These are phyloP conservation scores for Xylariaceae sp. DNA, from an alignment of 2,329 filamentous ascomycete genomes.

Conservation along the genomic window DNA sequence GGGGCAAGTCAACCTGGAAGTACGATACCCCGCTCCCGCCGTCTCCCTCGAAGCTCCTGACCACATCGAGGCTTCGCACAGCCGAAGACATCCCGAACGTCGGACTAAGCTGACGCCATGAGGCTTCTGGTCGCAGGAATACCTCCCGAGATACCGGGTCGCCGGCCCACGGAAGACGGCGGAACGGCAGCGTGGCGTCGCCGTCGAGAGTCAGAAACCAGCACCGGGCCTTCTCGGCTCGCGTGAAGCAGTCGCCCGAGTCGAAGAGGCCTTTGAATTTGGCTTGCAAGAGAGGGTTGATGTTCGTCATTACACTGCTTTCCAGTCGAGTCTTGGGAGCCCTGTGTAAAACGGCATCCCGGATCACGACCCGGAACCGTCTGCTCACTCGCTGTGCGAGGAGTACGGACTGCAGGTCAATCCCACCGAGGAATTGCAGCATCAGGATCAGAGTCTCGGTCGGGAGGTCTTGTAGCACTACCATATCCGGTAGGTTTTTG, in stretches of 20 bases:
- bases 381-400: constrained; percentile 7
- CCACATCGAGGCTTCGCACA: constrained; percentile 1
- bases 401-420: constrained; percentile 12
- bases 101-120: constrained; percentile 13
- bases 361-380: constrained; percentile 7
- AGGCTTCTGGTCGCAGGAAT: constrained; percentile 14
- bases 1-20: constrained; percentile 5
- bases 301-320: background rate
- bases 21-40: background rate
- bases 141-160: background rate
- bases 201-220: constrained; percentile 14
- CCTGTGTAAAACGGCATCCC: constrained; percentile 1
- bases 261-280: constrained; percentile 14
- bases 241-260: constrained; percentile 11
- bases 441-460: constrained; percentile 11
- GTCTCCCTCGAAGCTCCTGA: constrained; percentile 5
- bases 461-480: constrained; percentile 8
- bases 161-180: constrained; percentile 13
- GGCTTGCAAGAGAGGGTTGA: constrained; percentile 8
- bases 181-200: constrained; percentile 13
- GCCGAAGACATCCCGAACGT: constrained; percentile 1
- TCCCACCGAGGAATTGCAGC: constrained; percentile 6
- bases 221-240: constrained; percentile 6
- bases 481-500: constrained; percentile 4
- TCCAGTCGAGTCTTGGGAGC: background rate